phyloP scores from a whole-genome alignment of 768 basidiomycete species.

The Artomyces pyxidatus region DNA sequence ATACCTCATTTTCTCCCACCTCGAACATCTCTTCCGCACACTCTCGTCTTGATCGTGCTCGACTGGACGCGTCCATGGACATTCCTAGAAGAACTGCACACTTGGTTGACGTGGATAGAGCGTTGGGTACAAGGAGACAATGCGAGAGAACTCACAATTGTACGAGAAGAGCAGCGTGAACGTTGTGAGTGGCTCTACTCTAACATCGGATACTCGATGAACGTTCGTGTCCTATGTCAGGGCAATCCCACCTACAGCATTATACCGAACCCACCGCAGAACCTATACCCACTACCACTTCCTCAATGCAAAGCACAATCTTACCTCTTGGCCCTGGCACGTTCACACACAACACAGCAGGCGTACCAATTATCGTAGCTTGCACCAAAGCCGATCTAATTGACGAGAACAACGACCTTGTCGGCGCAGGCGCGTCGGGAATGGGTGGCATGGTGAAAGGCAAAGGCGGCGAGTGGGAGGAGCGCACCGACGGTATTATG shows the following conservation, averaged over 20 bases:
- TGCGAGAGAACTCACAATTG: conserved; percentile 64
- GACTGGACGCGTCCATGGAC: conserved; percentile 96
- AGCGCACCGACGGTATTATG: conserved; percentile 90
- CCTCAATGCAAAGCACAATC: conserved; percentile 52
- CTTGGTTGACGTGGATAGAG: conserved; percentile 85
- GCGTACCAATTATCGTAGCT: conserved; percentile 80
- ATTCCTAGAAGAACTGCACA: conserved; percentile 77
- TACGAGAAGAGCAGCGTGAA: conserved; percentile 75
- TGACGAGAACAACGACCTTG: conserved; percentile 69
- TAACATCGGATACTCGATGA: too few relatives aligned
- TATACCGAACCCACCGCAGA: conserved; percentile 77
- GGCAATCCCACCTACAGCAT: conserved; percentile 84
- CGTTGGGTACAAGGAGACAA: conserved; percentile 66
- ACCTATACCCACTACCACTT: conserved; percentile 52
- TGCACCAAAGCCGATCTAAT: conserved; percentile 94
- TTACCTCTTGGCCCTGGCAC: conserved; percentile 81
- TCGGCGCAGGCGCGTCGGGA: conserved; percentile 61
- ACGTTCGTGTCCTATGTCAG: conserved; percentile 36
- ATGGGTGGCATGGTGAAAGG: conserved; percentile 91
- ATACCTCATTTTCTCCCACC: conserved; percentile 78
- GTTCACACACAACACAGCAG: conserved; percentile 78
- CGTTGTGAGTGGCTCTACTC: conserved; percentile 56
- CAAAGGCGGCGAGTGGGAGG: conserved; percentile 91
- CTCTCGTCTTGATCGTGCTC: conserved; percentile 74
- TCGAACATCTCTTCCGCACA: conserved; percentile 54